These are phyloP conservation scores for Chlamydomonas sphaeroides DNA, from an alignment of 139 green algal genomes.

Conservation along the genomic window DNA sequence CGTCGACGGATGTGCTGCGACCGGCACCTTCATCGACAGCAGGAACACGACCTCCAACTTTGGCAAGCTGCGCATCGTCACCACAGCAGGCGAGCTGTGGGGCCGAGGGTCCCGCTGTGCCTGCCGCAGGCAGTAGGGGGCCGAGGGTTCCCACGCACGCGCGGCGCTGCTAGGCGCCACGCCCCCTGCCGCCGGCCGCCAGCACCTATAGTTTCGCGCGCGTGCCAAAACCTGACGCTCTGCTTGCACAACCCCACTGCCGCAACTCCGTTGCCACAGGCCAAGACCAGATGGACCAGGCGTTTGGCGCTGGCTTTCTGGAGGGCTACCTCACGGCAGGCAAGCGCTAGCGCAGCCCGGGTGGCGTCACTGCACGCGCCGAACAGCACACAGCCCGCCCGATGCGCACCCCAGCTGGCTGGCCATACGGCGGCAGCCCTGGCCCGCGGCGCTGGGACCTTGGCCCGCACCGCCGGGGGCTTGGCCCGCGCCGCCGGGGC, in stretches of 20 bases:
- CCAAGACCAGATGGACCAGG: constrained; percentile 12
- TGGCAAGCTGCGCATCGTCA: constrained; percentile 64
- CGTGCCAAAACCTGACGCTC: no score
- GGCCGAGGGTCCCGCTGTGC: no score
- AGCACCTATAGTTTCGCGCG: no score
- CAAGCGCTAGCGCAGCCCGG: background rate
- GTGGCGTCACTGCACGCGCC: background rate
- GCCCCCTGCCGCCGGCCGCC: no score
- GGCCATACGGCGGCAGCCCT: no score
- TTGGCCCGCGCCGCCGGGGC: no score
- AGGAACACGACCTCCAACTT: constrained; percentile 63
- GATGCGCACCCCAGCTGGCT: background rate
- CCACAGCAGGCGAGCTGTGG: background rate
- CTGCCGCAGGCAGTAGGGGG: no score
- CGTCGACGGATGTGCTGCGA: background rate
- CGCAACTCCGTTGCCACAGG: no score
- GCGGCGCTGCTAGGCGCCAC: no score
- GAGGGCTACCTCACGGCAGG: constrained; percentile 71
- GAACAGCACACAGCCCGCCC: background rate
- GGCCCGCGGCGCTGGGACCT: background rate
- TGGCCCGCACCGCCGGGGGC: no score
- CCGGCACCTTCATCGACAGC: constrained; percentile 56
- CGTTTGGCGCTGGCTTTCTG: constrained; percentile 65
- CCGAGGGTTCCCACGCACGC: no score
- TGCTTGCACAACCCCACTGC: no score